Evolutionary conservation across 2,329 filamentous ascomycete species (phyloP).

Genomic region (Dryadomyces sulphureus): DNA sequence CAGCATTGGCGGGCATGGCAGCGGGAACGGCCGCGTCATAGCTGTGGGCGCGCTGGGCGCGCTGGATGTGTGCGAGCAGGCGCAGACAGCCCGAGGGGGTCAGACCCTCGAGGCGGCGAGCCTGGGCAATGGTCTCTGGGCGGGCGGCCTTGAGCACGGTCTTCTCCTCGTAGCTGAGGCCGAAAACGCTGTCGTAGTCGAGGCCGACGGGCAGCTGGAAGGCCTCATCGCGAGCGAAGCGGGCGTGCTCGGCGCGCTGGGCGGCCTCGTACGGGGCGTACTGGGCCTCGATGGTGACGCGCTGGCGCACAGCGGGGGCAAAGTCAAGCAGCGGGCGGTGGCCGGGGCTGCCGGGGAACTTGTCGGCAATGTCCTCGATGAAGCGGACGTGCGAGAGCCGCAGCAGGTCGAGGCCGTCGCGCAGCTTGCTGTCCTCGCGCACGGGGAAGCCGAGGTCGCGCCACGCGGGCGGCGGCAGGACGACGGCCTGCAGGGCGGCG

Average conservation of each 20-base stretch:
- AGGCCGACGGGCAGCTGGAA: slow-evolving; percentile 58
- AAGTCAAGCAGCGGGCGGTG: slow-evolving; percentile 25
- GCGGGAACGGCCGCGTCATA: slow-evolving; percentile 1
- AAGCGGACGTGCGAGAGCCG: slow-evolving; percentile 42
- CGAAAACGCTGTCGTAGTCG: slow-evolving; percentile 59
- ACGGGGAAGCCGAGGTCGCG: slow-evolving; percentile 20
- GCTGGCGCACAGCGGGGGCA: slow-evolving; percentile 42
- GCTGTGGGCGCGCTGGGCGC: slow-evolving; percentile 10
- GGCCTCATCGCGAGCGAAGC: slow-evolving; percentile 62
- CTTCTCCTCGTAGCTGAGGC: slow-evolving; percentile 69
- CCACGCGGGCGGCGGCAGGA: slow-evolving; percentile 7
- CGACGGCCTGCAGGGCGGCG: slow-evolving; percentile 29
- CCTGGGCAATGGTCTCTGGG: slow-evolving; percentile 81
- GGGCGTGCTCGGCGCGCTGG: slow-evolving; percentile 50
- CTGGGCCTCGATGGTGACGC: slow-evolving; percentile 66
- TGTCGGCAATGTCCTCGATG: slow-evolving; percentile 36
- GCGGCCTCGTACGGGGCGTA: slow-evolving; percentile 78
- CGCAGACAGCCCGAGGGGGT: slow-evolving; percentile 45
- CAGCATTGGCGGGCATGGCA: too few relatives aligned
- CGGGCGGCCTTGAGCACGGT: slow-evolving; percentile 51
- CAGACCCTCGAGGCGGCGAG: slow-evolving; percentile 69
- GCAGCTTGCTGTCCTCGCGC: slow-evolving; percentile 27
- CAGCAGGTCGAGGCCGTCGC: slow-evolving; percentile 68
- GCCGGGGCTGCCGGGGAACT: slow-evolving; percentile 33
- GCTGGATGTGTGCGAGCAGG: slow-evolving; percentile 48